Evolutionary conservation across 192 early-diverging fungal genomes (phyloP).

Genomic region (Coemansia interrupta): DNA sequence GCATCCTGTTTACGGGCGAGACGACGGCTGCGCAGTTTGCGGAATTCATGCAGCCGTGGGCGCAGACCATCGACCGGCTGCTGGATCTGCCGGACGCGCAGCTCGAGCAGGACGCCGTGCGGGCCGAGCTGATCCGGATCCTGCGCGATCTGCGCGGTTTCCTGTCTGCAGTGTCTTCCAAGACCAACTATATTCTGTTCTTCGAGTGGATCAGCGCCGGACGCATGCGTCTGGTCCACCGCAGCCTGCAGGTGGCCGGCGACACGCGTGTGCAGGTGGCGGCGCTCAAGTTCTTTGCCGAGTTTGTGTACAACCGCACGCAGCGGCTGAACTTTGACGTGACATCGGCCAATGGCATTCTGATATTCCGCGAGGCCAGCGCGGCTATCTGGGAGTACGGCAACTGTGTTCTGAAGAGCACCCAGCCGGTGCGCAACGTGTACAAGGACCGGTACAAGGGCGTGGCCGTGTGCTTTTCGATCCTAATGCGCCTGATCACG

Average conservation of each 20-base stretch:
- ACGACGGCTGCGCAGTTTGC: constrained; percentile 59
- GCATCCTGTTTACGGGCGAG: constrained; percentile 71
- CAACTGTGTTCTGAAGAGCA: constrained; percentile 20
- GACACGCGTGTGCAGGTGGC: constrained; percentile 62
- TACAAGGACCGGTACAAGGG: constrained; percentile 71
- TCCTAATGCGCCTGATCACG: constrained; percentile 62
- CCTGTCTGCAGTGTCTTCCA: constrained; percentile 59
- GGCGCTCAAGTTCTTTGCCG: constrained; percentile 71
- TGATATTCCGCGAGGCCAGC: constrained; percentile 85
- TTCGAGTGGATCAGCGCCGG: constrained; percentile 85
- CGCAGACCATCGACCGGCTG: constrained; percentile 55
- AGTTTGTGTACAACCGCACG: constrained; percentile 79
- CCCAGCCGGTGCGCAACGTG: constrained; percentile 29
- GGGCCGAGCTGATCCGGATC: constrained; percentile 54
- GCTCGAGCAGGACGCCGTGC: constrained; percentile 52
- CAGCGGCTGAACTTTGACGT: constrained; percentile 81
- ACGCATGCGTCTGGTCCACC: constrained; percentile 61
- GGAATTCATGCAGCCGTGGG: constrained; percentile 72
- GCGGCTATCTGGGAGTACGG: constrained; percentile 62
- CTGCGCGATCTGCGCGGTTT: constrained; percentile 80
- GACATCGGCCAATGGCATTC: constrained; percentile 80
- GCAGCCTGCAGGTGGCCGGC: constrained; percentile 60
- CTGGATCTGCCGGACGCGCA: constrained; percentile 54
- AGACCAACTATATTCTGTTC: constrained; percentile 63
- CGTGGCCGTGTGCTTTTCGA: constrained; percentile 69